Conservation (phyloP, 257 asterid genomes). For the Sherardia arvensis region DNA sequence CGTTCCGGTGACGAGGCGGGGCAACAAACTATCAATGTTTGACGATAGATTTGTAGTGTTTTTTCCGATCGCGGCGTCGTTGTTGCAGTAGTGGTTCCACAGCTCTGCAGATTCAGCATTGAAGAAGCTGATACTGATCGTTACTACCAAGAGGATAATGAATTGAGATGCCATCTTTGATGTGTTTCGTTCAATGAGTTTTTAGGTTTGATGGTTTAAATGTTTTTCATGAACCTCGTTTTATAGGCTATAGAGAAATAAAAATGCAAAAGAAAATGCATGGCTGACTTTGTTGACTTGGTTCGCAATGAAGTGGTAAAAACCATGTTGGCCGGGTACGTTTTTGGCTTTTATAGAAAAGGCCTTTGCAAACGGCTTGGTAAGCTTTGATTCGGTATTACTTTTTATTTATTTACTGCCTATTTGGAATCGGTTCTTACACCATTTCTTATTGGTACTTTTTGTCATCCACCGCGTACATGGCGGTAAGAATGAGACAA, state of each 20-base stretch:
- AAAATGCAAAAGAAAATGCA: background rate
- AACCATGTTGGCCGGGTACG: background rate
- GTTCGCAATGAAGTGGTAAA: background rate
- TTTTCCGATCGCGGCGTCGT: slow-evolving; percentile 16
- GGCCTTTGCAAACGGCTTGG: background rate
- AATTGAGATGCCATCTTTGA: slow-evolving; percentile 21
- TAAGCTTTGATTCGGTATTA: background rate
- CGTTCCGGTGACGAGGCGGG: slow-evolving; percentile 32
- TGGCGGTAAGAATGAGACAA: too few species aligned
- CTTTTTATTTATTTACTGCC: too few species aligned
- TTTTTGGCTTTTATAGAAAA: too few species aligned
- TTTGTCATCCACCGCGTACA: too few species aligned
- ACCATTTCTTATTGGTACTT: too few species aligned
- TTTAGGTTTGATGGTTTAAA: background rate
- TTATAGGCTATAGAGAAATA: background rate
- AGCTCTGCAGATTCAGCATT: slow-evolving; percentile 44
- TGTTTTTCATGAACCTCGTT: background rate
- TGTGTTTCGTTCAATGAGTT: background rate
- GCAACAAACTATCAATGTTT: slow-evolving; percentile 30
- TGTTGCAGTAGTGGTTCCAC: slow-evolving; percentile 28
- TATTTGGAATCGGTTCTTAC: too few species aligned
- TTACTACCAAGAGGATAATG: slow-evolving; percentile 15
- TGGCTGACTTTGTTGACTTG: background rate
- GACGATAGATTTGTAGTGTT: slow-evolving; percentile 19
- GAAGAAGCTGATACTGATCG: slow-evolving; percentile 4